A percentile compares a stretch with the other conserved stretches of the same genome.
phyloP scores from a whole-genome alignment of 306 rosid genomes.

The Argentina anserina region DNA sequence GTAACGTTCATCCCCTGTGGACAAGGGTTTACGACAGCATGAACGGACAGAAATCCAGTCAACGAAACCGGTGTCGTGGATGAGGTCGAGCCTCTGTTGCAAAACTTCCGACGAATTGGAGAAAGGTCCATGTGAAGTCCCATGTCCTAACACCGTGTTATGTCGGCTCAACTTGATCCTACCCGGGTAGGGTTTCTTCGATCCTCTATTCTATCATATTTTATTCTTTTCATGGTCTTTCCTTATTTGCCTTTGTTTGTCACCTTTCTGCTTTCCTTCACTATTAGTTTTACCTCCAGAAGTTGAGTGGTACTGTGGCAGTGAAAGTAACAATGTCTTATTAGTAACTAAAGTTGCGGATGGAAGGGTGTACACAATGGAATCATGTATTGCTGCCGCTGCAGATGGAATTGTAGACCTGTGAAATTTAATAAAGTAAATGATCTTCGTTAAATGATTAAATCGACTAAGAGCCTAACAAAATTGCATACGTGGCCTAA shows the following conservation, averaged over 20 bases:
- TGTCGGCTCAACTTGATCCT: slow-evolving; percentile 16
- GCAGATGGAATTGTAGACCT: neutral
- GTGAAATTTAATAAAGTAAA: no score
- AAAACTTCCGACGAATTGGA: slow-evolving; percentile 6
- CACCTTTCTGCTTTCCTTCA: neutral
- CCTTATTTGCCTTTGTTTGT: neutral
- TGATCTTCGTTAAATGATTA: no score
- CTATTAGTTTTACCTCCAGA: neutral
- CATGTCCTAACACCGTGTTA: slow-evolving; percentile 12
- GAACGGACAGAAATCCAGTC: slow-evolving; percentile 10
- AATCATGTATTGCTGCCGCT: neutral
- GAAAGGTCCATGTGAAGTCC: slow-evolving; percentile 31
- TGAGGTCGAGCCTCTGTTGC: neutral
- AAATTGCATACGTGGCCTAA: no score
- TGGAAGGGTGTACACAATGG: neutral
- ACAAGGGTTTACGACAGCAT: neutral
- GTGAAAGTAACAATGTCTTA: no score
- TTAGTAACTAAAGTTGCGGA: no score
- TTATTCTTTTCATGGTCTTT: neutral
- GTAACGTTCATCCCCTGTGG: neutral
- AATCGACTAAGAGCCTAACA: no score
- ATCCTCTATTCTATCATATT: neutral
- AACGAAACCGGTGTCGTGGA: slow-evolving; percentile 25
- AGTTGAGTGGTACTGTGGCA: no score
- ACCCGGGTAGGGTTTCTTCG: neutral